Evolutionary conservation across 2,329 filamentous ascomycete species (phyloP), one percentile per base, ranked within the genome.

Genomic region (Cryphonectria parasitica): DNA sequence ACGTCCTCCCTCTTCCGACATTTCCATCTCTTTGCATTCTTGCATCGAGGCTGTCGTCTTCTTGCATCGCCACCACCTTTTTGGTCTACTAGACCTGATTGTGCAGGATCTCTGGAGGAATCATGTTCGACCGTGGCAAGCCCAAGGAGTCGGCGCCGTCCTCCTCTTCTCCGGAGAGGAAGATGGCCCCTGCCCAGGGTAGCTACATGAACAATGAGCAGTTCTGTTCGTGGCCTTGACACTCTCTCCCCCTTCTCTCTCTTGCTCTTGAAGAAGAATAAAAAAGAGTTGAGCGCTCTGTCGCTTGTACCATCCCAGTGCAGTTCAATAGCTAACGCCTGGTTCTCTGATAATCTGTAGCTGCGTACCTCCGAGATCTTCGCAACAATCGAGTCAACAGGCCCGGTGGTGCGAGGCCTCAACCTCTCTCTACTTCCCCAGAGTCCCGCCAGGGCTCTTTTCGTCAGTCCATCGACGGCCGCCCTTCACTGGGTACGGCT

Each of bases 391-490:
- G 90, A 66, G 84, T 89, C 69, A 84, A 87, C 49, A 87, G 92
- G 69, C 92, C 92, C 11, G 91, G 89, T 69, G 92, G 92, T 73
- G 91, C 91, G 65, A 86, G 92, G 74, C 91, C 92, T 71, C 86
- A 86, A 68, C 87, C 87, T 31, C 77, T 81, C 49, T 68, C 71
- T 49, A 68, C 69, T 36, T 66, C 69, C 39, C 31, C 66, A 8
- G 66, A 68, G 8, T 76, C 79, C 15, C 77, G 76, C 58, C 77
- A 75, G 25, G 79, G 81, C 66, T 78, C 75, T n/a, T 77, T 78
- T 62, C 79, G 79, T 64, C 75, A 77, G 17, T 79, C 80, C 6
- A 70, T 75, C 67, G 77, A 77, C 41, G 75, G 73, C 67, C 75
- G 75, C 65, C 70, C 76, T 64, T 77, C 78, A 64, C 67, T 76